Evolutionary conservation across 192 early-diverging fungal genomes (phyloP), one percentile per base, ranked within the genome.

Genomic region (Backusella circina): DNA sequence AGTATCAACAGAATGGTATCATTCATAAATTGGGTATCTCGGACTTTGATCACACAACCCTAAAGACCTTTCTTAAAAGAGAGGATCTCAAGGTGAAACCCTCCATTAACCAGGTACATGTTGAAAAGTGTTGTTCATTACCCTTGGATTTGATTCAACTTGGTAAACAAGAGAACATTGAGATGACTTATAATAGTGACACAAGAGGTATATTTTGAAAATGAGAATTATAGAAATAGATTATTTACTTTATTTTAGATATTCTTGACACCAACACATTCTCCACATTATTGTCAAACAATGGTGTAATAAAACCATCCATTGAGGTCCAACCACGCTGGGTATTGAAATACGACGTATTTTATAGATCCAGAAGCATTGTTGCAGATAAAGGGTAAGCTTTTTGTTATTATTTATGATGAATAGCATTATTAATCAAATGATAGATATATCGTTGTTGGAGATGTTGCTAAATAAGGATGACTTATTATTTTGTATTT

Each of bases 311-410:
- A 18, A 72, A 72, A 3, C n/a, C 57, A 5, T 39, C 39, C 7
- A 44, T 70, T 0, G 50, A 13, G 21, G 71, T 86, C 30, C 31
- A 21, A 4, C 86, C 86, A 2, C 85, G 82, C 30, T 88, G 85
- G 84, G 84, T 88, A 28, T 78, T 88, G 65, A 88, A 88, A 72
- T 88, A 88, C 66, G 77, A 83, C 67, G 81, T 82, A n/a, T 83
- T 86, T 65, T 80, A 84, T 21, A 80, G 78, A 10, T 32, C 72
- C 47, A 78, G 86, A 32, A 85, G 86, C 36, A 71, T 88, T 2
- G 75, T 88, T 31, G 75, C 86, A 6, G 84, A 86, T 47, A 88
- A 88, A 73, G 86, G 86, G 79, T 88, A 79, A 78, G 74, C 5
- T 15, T 72, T n/a, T 57, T 44, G 3, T 70, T 47, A 32, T 38